A percentile compares a stretch with the other conserved stretches of the same genome.
phyloP scores from a whole-genome alignment of 2,329 filamentous ascomycete species.

The Leptodontidium sp. region DNA sequence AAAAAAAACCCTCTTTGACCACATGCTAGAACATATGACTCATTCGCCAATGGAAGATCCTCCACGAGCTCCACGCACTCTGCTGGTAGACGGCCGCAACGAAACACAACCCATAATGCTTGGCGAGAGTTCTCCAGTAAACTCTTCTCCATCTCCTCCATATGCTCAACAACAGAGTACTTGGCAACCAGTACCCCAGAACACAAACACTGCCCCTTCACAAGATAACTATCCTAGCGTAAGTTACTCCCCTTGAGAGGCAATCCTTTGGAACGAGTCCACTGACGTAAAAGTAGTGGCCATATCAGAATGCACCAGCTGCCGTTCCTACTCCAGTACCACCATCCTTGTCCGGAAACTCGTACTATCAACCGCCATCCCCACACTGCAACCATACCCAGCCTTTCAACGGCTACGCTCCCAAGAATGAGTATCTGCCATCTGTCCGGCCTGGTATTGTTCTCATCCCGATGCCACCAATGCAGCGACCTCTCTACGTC shows the following conservation, averaged over 20 bases:
- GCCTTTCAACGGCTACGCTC: neutral
- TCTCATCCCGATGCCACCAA: constrained; percentile 21
- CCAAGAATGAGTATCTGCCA: neutral
- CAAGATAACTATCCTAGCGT: neutral
- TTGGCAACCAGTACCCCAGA: neutral
- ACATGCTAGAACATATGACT: constrained; percentile 35
- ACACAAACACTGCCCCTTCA: neutral
- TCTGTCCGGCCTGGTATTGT: constrained; percentile 9
- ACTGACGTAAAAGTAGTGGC: neutral
- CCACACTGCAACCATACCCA: neutral
- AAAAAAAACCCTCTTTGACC: neutral
- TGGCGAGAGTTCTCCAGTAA: constrained; percentile 15
- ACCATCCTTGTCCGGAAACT: constrained; percentile 1
- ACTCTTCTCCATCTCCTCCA: constrained; percentile 1
- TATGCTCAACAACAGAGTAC: neutral
- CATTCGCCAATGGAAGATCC: constrained; percentile 32
- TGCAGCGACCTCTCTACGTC: neutral
- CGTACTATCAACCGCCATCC: constrained; percentile 12
- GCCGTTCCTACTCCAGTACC: neutral
- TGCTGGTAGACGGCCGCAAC: constrained; percentile 41
- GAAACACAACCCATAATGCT: constrained; percentile 33
- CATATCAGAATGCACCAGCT: neutral
- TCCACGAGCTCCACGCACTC: constrained; percentile 14
- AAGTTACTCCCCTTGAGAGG: neutral
- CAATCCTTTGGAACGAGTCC: neutral